Evolutionary conservation across 257 asterid genomes (phyloP), one percentile per base, ranked within the genome.

Genomic region (Agastache rugosa): DNA sequence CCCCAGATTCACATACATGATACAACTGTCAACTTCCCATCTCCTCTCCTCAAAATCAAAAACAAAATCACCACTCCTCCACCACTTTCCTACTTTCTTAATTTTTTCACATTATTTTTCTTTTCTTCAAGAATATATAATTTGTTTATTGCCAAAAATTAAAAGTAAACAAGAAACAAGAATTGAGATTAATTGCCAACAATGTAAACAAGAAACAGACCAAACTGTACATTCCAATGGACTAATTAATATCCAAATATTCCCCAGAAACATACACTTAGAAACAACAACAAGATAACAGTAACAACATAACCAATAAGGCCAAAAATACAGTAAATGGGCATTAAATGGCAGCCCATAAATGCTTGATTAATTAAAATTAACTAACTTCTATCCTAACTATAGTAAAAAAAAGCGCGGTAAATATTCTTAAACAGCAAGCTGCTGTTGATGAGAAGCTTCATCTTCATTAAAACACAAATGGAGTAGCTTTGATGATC

Each of bases 381-480:
- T 19, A 65, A 41, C 72, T 67, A 67, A 9, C 25, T 15, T 25
- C 88, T 82, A 80, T 23, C 72, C 84, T 87, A 81, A 62, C 12
- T 87, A 78, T 71, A 82, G 58, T 44, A 23, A 19, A 23, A 66
- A 54, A 9, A 55, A 37, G 14, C 29, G 12, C 6, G 5, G 53
- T 27, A 61, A 59, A 17, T 37, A n/a, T 42, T 59, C 42, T 86
- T 64, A 90, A 80, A 87, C 96, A 81, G 92, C 93, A 34, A 90
- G 86, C 79, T 91, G 96, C 64, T 87, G 97, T 75, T 91, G 93
- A 55, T 82, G 91, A 19, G 96, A 79, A 45, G 96, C 82, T 71
- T 93, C 98, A 67, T 90, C 96, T 74, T 92, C 96, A 55, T 86
- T 87, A 80, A 79, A 89, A 75, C 88, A 85, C 71, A 85, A 72